These are phyloP conservation scores for Enterospora canceri DNA, from an alignment of 371 early-diverging fungal genomes.

Conservation along the genomic window DNA sequence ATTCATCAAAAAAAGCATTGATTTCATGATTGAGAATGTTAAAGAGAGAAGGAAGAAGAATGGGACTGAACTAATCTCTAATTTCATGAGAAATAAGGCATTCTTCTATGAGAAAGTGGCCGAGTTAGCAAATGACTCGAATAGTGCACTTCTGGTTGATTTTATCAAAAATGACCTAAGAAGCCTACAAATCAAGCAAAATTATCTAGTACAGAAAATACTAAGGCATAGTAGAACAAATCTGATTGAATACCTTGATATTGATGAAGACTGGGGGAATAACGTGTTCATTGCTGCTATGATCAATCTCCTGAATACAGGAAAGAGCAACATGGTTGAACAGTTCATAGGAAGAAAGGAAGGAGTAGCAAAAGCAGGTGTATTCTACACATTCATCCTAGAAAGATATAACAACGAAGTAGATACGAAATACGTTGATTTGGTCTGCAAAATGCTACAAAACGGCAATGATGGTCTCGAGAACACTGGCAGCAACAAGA, in stretches of 20 bases:
- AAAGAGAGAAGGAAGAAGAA: background rate
- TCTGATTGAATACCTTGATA: no score
- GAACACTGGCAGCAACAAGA: background rate
- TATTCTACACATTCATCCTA: conserved; percentile 5
- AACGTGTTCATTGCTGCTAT: background rate
- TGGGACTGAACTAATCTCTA: background rate
- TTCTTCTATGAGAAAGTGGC: background rate
- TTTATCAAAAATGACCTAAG: background rate
- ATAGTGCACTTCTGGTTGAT: background rate
- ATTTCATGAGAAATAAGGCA: background rate
- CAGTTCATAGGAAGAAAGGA: background rate
- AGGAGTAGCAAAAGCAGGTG: background rate
- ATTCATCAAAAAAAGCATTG: background rate
- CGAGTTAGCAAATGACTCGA: no score
- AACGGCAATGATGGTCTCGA: background rate
- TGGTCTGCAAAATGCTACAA: background rate
- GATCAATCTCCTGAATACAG: background rate
- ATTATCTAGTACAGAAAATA: no score
- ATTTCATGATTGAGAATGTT: background rate
- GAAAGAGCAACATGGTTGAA: background rate
- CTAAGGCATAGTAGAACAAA: no score
- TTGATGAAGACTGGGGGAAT: background rate
- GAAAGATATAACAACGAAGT: background rate
- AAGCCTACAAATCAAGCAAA: no score
- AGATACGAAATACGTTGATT: conserved; percentile 8